A percentile compares a stretch with the other conserved stretches of the same genome.
Conservation (phyloP, 2,329 filamentous ascomycete genomes). For the Metarhizium brunneum region DNA sequence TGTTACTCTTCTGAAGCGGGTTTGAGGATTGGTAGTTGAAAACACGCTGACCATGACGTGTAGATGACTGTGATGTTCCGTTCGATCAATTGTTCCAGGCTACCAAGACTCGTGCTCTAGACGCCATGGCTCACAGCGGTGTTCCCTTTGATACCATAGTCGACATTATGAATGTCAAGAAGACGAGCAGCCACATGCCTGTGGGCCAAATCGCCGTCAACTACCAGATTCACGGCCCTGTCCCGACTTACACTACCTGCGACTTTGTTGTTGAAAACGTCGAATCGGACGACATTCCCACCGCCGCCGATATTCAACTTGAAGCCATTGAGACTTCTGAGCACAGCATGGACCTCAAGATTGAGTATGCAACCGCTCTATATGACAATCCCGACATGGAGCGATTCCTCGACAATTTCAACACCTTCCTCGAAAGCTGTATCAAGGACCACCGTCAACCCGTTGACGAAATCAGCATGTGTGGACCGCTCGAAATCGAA, state of each 20-base stretch:
- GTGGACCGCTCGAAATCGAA: conserved; percentile 13
- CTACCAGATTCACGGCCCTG: conserved; percentile 17
- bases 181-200: conserved; percentile 14
- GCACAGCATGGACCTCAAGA: conserved; percentile 13
- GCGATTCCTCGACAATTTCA: conserved; percentile 18
- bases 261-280: conserved; percentile 15
- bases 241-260: conserved; percentile 11
- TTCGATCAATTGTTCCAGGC: conserved; percentile 15
- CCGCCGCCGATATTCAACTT: conserved; percentile 14
- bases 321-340: conserved; percentile 15
- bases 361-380: conserved; percentile 15
- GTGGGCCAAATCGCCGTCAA: conserved; percentile 16
- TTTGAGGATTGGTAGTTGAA: no score
- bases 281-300: conserved; percentile 15
- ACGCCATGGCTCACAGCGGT: conserved; percentile 13
- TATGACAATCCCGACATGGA: conserved; percentile 14
- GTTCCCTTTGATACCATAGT: conserved; percentile 17
- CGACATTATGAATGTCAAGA: conserved; percentile 13
- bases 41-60: not conserved
- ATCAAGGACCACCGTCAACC: conserved; percentile 17
- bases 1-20: no score
- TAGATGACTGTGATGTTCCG: conserved; percentile 13
- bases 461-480: conserved; percentile 14
- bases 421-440: conserved; percentile 15
- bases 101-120: conserved; percentile 13